Evolutionary conservation across 202 grass and related monocot species (phyloP).

Genomic region (Dendrocalamus latiflorus): DNA sequence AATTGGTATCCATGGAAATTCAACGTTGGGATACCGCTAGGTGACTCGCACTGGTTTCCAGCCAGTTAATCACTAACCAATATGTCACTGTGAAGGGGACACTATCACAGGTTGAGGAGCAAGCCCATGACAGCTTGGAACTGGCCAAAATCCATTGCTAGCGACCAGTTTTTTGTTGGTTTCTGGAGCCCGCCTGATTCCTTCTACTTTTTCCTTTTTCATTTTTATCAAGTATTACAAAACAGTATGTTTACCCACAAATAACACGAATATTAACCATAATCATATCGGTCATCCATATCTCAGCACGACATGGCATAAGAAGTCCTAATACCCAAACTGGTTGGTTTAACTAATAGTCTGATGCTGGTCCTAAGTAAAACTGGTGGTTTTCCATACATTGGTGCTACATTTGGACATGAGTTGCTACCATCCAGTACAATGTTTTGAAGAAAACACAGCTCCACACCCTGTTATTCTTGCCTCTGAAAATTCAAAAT

Average conservation of each 20-base stretch:
- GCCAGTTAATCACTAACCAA: background rate
- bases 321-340: background rate
- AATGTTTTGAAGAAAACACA: background rate
- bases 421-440: background rate
- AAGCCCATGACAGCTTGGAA: background rate
- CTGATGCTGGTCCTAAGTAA: background rate
- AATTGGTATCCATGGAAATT: slow-evolving; percentile 2
- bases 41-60: background rate
- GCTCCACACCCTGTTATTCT: background rate
- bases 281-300: background rate
- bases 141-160: background rate
- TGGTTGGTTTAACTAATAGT: background rate
- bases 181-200: too few relatives aligned
- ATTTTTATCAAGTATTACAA: background rate
- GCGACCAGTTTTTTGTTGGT: background rate
- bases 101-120: background rate
- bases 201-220: background rate
- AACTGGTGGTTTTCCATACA: background rate
- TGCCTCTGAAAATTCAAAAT: background rate
- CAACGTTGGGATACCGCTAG: background rate
- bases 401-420: background rate
- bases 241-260: background rate
- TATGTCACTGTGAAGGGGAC: background rate
- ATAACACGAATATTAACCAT: background rate
- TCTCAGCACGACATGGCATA: background rate